Evolutionary conservation across 176 grass and related monocot genomes (phyloP), one percentile per base, ranked within the genome.

Genomic region (Carex cristatella): DNA sequence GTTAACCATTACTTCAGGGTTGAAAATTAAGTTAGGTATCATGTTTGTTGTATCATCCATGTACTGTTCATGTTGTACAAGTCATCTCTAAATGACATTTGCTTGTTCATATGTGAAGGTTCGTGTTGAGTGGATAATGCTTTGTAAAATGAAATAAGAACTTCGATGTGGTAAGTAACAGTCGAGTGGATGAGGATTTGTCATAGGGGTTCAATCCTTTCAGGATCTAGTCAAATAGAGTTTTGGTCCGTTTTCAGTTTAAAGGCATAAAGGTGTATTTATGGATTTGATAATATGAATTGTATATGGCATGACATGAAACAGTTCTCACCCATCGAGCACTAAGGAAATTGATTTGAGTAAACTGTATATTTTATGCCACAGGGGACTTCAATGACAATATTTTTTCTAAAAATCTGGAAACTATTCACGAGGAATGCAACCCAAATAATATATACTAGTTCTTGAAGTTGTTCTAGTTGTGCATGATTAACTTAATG

Each of bases 41-140:
- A 55, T 69, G 54, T 72, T 88, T 27, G 33, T 37, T 88, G 40
- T 81, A 12, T 48, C 78, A 84, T 90, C 64, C 19, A 54, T 81
- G 70, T 72, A 58, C 73, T 49, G 23, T 88, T 87, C 37, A 59
- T 77, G n/a, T 84, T 63, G 37, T 35, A 74, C 56, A 69, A 64
- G 82, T 57, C 46, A 68, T 84, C 58, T 48, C 85, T 49, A 51
- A 76, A 70, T 85, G 80, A 16, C 61, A 53, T 73, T 69, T 80
- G 28, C 42, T 86, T 90, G 62, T 88, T 80, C 6, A 84, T 37
- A 10, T 4, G 19, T 57, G n/a, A 49, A 74, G 80, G 70, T 62
- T 83, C 5, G 13, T 78, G 74, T 79, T 57, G 7, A 35, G 74
- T 37, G 49, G 38, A 79, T 35, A 18, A 77, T 56, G 23, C 8